phyloP scores from a whole-genome alignment of 1,284 basidiomycete genomes.

The Trichosporon ovoides region DNA sequence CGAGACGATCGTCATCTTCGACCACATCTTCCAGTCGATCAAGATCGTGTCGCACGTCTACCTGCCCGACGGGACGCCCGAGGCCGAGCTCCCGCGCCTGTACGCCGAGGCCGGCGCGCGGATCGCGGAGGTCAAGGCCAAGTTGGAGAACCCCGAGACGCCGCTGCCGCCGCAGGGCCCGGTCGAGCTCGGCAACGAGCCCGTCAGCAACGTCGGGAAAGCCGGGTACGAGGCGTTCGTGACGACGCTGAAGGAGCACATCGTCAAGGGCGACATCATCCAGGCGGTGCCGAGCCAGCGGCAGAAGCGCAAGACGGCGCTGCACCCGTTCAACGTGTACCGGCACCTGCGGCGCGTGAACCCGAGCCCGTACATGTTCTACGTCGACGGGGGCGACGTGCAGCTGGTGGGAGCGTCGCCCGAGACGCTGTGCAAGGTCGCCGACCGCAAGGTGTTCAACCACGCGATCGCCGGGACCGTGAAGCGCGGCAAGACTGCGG shows the following conservation, averaged over 20 bases:
- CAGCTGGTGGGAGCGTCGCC: slow-evolving; percentile 96
- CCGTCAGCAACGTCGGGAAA: slow-evolving; percentile 87
- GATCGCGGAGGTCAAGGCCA: slow-evolving; percentile 66
- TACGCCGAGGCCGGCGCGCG: slow-evolving; percentile 78
- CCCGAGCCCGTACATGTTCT: slow-evolving; percentile 99
- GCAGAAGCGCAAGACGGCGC: slow-evolving; percentile 70
- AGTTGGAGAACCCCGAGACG: slow-evolving; percentile 57
- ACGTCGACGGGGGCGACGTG: slow-evolving; percentile 84
- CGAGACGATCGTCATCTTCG: slow-evolving; percentile 90
- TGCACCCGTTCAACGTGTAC: slow-evolving; percentile 98
- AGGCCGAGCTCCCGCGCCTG: slow-evolving; percentile 62
- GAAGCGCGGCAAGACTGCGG: slow-evolving; percentile 69
- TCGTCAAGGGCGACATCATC: slow-evolving; percentile 94
- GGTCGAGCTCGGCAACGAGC: slow-evolving; percentile 57
- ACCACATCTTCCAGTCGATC: slow-evolving; percentile 91
- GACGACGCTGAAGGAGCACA: slow-evolving; percentile 85
- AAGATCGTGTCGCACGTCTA: slow-evolving; percentile 96
- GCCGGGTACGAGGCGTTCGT: slow-evolving; percentile 90
- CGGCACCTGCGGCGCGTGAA: slow-evolving; percentile 89
- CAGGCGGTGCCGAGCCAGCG: slow-evolving; percentile 97
- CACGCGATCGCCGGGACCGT: slow-evolving; percentile 98
- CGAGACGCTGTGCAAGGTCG: slow-evolving; percentile 95
- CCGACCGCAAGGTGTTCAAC: slow-evolving; percentile 86
- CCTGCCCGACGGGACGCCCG: slow-evolving; percentile 56
- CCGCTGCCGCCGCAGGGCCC: slow-evolving; percentile 55